Evolutionary conservation across 176 grass and related monocot species (phyloP), one percentile per base, ranked within the genome.

Genomic region (Musa itinerans): DNA sequence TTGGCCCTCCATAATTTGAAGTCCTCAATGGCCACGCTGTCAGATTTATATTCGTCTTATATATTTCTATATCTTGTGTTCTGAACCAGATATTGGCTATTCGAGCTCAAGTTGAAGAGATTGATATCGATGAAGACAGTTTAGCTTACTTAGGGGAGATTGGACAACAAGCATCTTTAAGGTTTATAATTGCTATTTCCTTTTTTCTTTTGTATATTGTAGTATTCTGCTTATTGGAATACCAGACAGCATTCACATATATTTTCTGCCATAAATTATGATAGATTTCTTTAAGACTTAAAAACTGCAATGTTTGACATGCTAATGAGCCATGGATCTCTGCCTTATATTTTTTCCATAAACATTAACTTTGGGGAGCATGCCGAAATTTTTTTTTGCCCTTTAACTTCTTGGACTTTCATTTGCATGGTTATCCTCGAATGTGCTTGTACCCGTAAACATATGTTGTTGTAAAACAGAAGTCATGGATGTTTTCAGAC

Each of bases 91-190:
- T 99, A 78, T 73, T 99, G 54, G 90, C 90, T 71, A 94, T 99
- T 73, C 83, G 88, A 83, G 95, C 88, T 74, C 95, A 99, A 85
- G 86, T 99, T 9, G 95, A 99, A 83, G 95, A 91, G 88, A 82
- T 88, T 76, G 90, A 94, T 52, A 89, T 99, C 58, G 90, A 99
- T 54, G 95, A 94, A 82, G 90, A 94, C 78, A 99, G 95, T 76
- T 86, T 99, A 74, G 90, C 90, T 77, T 99, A 76, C 84, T 53
- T 99, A 69, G 90, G 95, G 73, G 95, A 99, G 68, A 93, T 92
- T 53, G 95, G 90, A 72, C 90, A 92, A 26, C 90, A 80, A 56
- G 82, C 88, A 82, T 94, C 95, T 74, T 92, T 99, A 78, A 91
- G 96, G 95, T 99, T 77, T 57, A 19, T 9, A 56, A 69, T 49